Evolutionary conservation across 2,329 filamentous ascomycete species (phyloP), one percentile per base, ranked within the genome.

Genomic region (Penicillium vulpinum): DNA sequence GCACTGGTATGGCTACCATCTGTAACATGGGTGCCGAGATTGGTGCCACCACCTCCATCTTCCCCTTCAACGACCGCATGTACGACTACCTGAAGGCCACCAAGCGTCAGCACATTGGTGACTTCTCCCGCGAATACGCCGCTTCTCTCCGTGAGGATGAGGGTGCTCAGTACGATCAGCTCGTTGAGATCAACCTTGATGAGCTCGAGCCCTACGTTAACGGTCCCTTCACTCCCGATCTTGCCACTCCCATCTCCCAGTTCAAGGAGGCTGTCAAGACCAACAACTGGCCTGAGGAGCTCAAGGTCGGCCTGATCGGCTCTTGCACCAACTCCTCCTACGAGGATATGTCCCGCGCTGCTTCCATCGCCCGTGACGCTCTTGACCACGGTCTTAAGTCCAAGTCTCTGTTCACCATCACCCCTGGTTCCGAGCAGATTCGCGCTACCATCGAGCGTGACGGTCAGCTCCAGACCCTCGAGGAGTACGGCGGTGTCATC

Each of bases 1-100:
- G 85, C 70, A 97, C 93, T 62, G 93, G 93, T 70, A 93, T 93
- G 89, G 92, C 82, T 24, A 96, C 91, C 1, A 89, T 94, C 62
- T 85, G 82, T 72, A 83, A 84, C 73, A 89, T 90, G 85, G 83
- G 83, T 74, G 82, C 84, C 66, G 83, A 86, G 71, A 85, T 86
- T 61, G 80, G 79, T 71, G 78, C 92, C 57, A 97, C 93, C 21
- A 97, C 93, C 53, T 95, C 92, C 16, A 73, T 97, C 43, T 99
- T 99, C 88, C 92, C 92, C 67, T 99, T 96, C 87, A 96, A 95
- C 81, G 90, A 97, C 77, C 87, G 90, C 74, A 96, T 96, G 92
- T 90, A 96, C 83, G 90, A 97, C 75, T 99, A 97, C 82, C 86
- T 99, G 41, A 82, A 81, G 43, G 91, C 92, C 40, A 99, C 94